Conservation (phyloP, 1,139 yeast species). For the Saccharomycopsis crataegensis region DNA sequence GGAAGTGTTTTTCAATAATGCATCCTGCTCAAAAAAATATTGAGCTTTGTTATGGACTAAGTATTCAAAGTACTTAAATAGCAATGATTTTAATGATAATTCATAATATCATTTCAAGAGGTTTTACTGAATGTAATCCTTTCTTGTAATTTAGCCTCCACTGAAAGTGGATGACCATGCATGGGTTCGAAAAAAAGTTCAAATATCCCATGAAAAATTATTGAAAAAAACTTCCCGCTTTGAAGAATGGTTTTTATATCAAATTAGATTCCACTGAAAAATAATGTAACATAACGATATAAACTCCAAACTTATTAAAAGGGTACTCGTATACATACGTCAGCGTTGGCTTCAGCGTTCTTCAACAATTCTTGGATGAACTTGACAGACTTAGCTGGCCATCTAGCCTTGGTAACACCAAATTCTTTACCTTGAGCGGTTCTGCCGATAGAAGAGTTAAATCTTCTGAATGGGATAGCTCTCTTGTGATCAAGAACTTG, state of each 20-base stretch:
- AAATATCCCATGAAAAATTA: no score
- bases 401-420: conserved; percentile 99
- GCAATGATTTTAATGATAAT: no score
- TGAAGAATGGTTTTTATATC: neutral
- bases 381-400: conserved; percentile 99
- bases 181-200: no score
- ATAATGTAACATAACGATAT: neutral
- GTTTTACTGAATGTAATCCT: no score
- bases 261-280: neutral
- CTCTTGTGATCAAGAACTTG: conserved; percentile 98
- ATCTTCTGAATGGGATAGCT: conserved; percentile 99
- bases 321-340: conserved; percentile 36
- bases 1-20: no score
- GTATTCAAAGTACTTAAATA: no score
- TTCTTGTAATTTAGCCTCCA: no score
- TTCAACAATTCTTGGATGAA: conserved; percentile 89
- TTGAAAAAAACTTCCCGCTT: conserved; percentile 10
- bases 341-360: conserved; percentile 99
- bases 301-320: conserved; percentile 1
- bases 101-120: no score
- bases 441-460: conserved; percentile 94
- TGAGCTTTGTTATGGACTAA: no score
- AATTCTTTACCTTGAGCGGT: conserved; percentile 99
- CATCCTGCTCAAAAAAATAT: no score
- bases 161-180: no score